Conservation (phyloP, 1,139 yeast genomes). For the Wickerhamiella pararugosa region DNA sequence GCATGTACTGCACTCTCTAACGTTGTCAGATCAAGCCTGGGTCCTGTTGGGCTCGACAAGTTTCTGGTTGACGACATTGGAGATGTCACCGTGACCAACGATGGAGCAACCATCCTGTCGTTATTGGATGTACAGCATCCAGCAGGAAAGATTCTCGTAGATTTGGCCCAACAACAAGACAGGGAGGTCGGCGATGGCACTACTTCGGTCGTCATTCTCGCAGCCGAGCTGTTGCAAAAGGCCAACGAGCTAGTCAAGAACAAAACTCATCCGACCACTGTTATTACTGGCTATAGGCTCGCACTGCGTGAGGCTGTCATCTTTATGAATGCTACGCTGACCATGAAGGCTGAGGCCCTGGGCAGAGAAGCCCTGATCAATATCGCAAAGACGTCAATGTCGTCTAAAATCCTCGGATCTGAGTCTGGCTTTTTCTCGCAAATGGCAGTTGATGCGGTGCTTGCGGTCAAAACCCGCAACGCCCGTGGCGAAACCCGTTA, state of each 20-base stretch:
- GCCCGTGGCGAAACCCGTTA: slow-evolving; percentile 78
- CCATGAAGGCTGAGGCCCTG: slow-evolving; percentile 62
- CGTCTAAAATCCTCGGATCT: slow-evolving; percentile 91
- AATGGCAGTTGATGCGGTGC: slow-evolving; percentile 89
- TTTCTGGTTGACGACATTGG: slow-evolving; percentile 99
- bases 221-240: slow-evolving; percentile 78
- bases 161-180: slow-evolving; percentile 96
- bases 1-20: slow-evolving; percentile 97
- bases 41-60: slow-evolving; percentile 97
- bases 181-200: slow-evolving; percentile 96
- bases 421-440: slow-evolving; percentile 82
- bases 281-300: slow-evolving; percentile 87
- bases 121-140: slow-evolving; percentile 96
- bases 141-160: slow-evolving; percentile 93
- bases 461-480: slow-evolving; percentile 87
- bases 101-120: slow-evolving; percentile 91
- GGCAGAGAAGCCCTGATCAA: slow-evolving; percentile 67
- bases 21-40: slow-evolving; percentile 90
- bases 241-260: slow-evolving; percentile 91
- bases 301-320: slow-evolving; percentile 87
- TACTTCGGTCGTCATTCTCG: slow-evolving; percentile 87
- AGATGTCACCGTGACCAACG: slow-evolving; percentile 96
- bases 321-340: slow-evolving; percentile 72
- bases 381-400: slow-evolving; percentile 95
- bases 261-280: slow-evolving; percentile 94